Percentiles rank a stretch among this genome's conserved stretches.
These are phyloP conservation scores for Xylona heveae DNA, from an alignment of 495 filamentous ascomycete species.

Conservation along the genomic window DNA sequence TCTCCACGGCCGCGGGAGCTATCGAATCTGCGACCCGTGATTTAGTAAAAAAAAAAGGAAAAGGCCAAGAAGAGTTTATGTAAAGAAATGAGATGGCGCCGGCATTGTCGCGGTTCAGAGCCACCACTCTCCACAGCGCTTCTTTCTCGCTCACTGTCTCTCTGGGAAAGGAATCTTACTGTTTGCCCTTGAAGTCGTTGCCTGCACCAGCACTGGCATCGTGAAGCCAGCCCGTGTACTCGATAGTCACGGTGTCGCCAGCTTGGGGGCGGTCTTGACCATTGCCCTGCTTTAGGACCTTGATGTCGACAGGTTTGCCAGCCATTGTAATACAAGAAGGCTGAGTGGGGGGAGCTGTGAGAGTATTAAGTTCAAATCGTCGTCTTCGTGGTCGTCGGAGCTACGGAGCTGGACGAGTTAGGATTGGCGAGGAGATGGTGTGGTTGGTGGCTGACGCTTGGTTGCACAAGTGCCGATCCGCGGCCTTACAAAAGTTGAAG, in stretches of 20 bases:
- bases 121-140: too few species aligned
- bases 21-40: slow-evolving; percentile 41
- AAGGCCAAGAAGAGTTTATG: not conserved
- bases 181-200: slow-evolving; percentile 24
- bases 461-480: too few species aligned
- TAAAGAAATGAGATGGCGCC: slow-evolving; percentile 1
- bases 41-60: slow-evolving; percentile 3
- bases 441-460: too few species aligned
- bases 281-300: slow-evolving; percentile 25
- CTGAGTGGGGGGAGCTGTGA: too few species aligned
- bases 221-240: slow-evolving; percentile 69
- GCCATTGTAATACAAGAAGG: too few species aligned
- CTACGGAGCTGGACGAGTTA: too few species aligned
- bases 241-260: slow-evolving; percentile 52
- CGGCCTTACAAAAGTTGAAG: too few species aligned
- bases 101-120: too few species aligned
- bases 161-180: slow-evolving; percentile 18
- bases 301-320: slow-evolving; percentile 27
- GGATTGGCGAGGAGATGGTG: too few species aligned
- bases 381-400: too few species aligned
- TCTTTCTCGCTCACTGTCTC: too few species aligned
- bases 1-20: slow-evolving; percentile 43
- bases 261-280: slow-evolving; percentile 29
- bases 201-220: slow-evolving; percentile 25
- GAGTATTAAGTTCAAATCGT: too few species aligned